Percentiles rank a stretch among this genome's conserved stretches.
These are phyloP conservation scores for Cenococcum geophilum DNA, from an alignment of 495 filamentous ascomycete genomes.

Conservation along the genomic window DNA sequence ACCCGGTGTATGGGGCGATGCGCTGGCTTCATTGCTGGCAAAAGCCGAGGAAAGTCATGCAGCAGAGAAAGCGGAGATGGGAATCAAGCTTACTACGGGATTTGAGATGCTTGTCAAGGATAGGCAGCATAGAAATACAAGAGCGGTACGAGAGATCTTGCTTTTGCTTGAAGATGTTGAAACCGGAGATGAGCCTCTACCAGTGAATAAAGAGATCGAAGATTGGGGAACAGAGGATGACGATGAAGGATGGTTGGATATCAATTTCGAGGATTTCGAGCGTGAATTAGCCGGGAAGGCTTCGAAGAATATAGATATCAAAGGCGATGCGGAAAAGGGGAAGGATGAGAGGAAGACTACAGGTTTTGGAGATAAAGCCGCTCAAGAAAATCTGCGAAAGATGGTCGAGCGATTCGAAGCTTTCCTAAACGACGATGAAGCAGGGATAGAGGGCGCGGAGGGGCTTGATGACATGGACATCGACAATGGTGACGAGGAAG, in stretches of 20 bases:
- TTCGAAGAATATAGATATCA: slow-evolving; percentile 28
- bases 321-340: slow-evolving; percentile 28
- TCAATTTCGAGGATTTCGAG: slow-evolving; percentile 85
- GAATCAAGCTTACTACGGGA: slow-evolving; percentile 85
- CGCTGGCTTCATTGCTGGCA: slow-evolving; percentile 43
- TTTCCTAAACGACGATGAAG: slow-evolving; percentile 84
- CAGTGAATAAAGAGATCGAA: slow-evolving; percentile 65
- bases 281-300: slow-evolving; percentile 59
- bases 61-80: slow-evolving; percentile 52
- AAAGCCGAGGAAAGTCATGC: slow-evolving; percentile 35
- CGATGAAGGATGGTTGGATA: slow-evolving; percentile 87
- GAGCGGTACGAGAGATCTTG: slow-evolving; percentile 62
- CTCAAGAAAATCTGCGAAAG: slow-evolving; percentile 77
- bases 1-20: slow-evolving; percentile 42
- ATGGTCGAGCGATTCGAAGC: slow-evolving; percentile 88
- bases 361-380: slow-evolving; percentile 67
- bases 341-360: slow-evolving; percentile 33
- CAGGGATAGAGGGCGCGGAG: slow-evolving; percentile 72
- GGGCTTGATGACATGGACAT: slow-evolving; percentile 64
- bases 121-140: slow-evolving; percentile 58
- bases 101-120: slow-evolving; percentile 80
- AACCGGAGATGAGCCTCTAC: slow-evolving; percentile 54
- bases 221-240: slow-evolving; percentile 65
- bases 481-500: slow-evolving; percentile 52
- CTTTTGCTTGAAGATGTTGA: slow-evolving; percentile 68